Base-by-base conservation (phyloP, 116 monocot genomes). In the Zostera marina region DNA sequence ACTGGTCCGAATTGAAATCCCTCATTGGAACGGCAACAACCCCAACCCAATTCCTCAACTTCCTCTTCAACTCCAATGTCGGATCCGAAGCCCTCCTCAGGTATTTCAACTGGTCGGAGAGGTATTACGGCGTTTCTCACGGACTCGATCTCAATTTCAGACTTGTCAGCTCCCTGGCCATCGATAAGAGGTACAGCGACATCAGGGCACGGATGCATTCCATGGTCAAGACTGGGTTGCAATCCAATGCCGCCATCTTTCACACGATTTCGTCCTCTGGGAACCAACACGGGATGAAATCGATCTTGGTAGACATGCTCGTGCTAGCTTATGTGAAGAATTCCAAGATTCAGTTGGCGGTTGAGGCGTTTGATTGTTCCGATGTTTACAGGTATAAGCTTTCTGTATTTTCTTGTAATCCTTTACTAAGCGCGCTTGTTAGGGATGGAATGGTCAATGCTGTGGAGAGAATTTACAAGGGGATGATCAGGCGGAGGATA, bases 281-380 rank as follows among this genome's bases (percentile, higher is more conserved):
- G 24, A 66, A 41, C 25, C 70, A 63, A 16, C 61, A 46, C 42
- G 58, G n/a, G 24, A 41, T 61, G 53, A 46, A 63, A 15, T 80
- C 96, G 17, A 56, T 96, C 59, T 44, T 89, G 63, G 66, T 68
- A 41, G 96, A 96, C 72, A 76, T 85, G 76, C 75, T 88, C 11
- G 52, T 89, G 52, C 80, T 83, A 38, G 77, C 75, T 11, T 70
- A 77, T 40, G 67, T 78, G 56, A 72, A 61, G 7, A 61, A 57
- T 48, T 67, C 72, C 41, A 54, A 57, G 26, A 47, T 62, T n/a
- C 39, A 13, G 12, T 15, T 60, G 7, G 82, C 89, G 11, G 8
- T 76, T 11, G 82, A 85, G 9, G 72, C 72, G 40, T 85, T 89
- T 61, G 60, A 60, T 54, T 71, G 75, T 13, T 44, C 89, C 17